Base-by-base conservation (phyloP, 2,329 filamentous ascomycete species). In the Coleophoma cylindrospora region DNA sequence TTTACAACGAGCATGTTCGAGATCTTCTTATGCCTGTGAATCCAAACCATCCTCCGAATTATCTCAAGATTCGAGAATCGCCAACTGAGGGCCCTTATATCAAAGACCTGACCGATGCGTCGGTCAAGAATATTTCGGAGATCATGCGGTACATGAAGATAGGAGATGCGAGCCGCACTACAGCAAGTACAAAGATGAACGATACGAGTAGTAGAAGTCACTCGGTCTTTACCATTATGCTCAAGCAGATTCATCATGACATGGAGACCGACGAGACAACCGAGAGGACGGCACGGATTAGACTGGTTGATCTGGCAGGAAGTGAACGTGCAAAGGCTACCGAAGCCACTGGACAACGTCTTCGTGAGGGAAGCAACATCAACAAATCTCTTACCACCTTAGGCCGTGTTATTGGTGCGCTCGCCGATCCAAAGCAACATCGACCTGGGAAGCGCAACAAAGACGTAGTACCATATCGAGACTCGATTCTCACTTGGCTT, bases 1-100 rank as follows among this genome's bases (percentile, higher is more conserved):
- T 99, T 54, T 99, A 99, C 79, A 99, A 99, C 70, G 94, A 99
- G 72, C 94, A 97, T 69, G 94, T 99, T 45, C 89, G 94, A 51
- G 94, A 99, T 66, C 75, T 99, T 34, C 81, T 99, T 43, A 87
- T 91, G 0, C 89, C 91, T 11, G 79, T 87, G 27, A 64, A 73
- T 10, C 74, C 78, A 4, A 87, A 84, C 50, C 87, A 88, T 54
- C 77, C 88, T 5, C 89, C 91, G 2, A 86, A 95, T 66, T 96
- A 97, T 67, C 86, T 99, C 61, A 96, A 96, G 71, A 96, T 99
- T 64, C 86, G 94, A 63, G 94, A 99, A 73, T 95, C 90, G 15
- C 92, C 91, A 15, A 91, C 85, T 27, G 92, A 97, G 59, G 94
- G 94, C 0, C 92, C 95, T 7, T 99, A 99, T 64, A 90, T 99